A percentile compares a stretch with the other conserved stretches of the same genome.
These are phyloP conservation scores for Fistulifera solaris DNA, from an alignment of 108 stramenopile genomes.

Conservation along the genomic window DNA sequence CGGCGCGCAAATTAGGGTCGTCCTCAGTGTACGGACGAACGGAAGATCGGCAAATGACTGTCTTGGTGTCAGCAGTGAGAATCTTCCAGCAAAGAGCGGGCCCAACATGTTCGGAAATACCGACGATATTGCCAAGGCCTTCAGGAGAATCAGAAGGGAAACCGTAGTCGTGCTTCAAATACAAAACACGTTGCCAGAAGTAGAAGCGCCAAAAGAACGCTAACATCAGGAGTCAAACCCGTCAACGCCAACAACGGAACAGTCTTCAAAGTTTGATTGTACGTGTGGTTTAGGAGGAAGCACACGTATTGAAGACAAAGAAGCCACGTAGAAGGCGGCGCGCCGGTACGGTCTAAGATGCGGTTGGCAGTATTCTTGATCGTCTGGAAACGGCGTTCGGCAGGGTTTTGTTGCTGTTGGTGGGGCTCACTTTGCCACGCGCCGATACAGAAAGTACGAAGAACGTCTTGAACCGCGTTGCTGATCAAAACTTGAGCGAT, in stretches of 20 bases:
- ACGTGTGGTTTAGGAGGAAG: slow-evolving; percentile 14
- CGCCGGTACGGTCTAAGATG: slow-evolving; percentile 16
- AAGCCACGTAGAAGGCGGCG: slow-evolving; percentile 15
- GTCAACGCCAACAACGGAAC: slow-evolving; percentile 7
- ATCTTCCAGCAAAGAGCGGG: slow-evolving; percentile 16
- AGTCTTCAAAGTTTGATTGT: not conserved
- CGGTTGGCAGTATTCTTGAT: slow-evolving; percentile 9
- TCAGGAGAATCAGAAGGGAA: slow-evolving; percentile 8
- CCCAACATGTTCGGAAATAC: slow-evolving; percentile 24
- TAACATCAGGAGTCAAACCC: slow-evolving; percentile 19
- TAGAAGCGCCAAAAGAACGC: slow-evolving; percentile 2
- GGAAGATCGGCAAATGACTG: slow-evolving; percentile 8
- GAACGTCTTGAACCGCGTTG: slow-evolving; percentile 11
- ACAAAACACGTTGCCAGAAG: slow-evolving; percentile 20
- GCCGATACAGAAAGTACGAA: slow-evolving; percentile 12
- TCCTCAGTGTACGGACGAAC: slow-evolving; percentile 5
- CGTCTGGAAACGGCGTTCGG: slow-evolving; percentile 14
- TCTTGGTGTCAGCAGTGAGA: slow-evolving; percentile 2
- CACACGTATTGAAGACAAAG: slow-evolving; percentile 6
- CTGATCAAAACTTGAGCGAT: slow-evolving; percentile 11
- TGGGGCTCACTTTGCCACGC: slow-evolving; percentile 17
- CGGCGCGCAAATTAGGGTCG: slow-evolving; percentile 1
- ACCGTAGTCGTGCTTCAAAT: not conserved
- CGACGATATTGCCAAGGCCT: slow-evolving; percentile 8
- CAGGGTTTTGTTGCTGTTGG: slow-evolving; percentile 24